Base-by-base conservation (phyloP, 441 rosid genomes). In the Brassica balearica region DNA sequence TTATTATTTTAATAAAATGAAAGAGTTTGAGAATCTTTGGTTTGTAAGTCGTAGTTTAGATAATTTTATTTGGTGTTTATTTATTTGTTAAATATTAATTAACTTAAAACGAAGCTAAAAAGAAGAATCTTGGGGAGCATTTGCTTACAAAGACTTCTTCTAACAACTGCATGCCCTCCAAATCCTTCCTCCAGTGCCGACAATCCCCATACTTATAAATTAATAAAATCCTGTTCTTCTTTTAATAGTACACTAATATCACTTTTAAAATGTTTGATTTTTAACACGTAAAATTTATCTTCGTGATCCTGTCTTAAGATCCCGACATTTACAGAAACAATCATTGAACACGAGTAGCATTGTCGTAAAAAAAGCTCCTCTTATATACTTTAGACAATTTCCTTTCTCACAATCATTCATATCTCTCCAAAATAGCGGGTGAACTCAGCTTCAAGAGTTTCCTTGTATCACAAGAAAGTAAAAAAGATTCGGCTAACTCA, bases 61-160 rank as follows among this genome's bases (percentile, higher is more conserved):
- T 15, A 25, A 41, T 27, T 8, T 65, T 55, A 17, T 60, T 68
- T 17, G 69, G 71, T 64, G 63, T 56, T 81, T 8, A 12, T 38
- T 20, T 15, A 25, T 36, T 61, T 43, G 15, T 67, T 23, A 58
- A 32, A 2, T 59, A 60, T 63, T 60, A 23, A 15, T 71, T 15
- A 25, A 14, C 15, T 15, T 5, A 11, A 74, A 75, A 68, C 65
- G 76, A 75, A 80, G 19, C 76, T 58, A 19, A 71, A 59, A 65
- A 22, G 53, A 71, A 71, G 38, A 80, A 72, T 75, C 83, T 74
- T 80, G 77, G 53, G 69, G 80, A 71, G 77, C 83, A 80, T 71
- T 71, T 70, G 60, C 65, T 20, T 32, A 74, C 73, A 36, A 38
- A 43, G 80, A 74, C 83, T 75, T 70, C 10, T 59, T 60, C 77